Evolutionary conservation across 345 rosid genomes (phyloP), one percentile per base, ranked within the genome.

Genomic region (Linum lewisii): DNA sequence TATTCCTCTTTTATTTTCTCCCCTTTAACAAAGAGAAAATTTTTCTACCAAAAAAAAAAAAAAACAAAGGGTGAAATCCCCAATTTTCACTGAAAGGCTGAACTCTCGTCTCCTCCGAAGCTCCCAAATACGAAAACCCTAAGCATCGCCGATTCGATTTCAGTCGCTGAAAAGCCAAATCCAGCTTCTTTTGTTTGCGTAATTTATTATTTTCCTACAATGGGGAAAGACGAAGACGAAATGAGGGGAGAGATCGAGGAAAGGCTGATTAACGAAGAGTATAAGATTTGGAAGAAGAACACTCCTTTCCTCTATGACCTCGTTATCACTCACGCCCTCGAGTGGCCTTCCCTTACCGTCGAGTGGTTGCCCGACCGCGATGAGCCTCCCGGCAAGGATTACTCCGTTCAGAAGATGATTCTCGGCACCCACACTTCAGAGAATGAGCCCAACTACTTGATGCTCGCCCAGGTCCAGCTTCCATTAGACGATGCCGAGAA

Each of bases 251-350:
- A 93, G 79, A 81, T 89, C 16, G 99, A 93, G 75, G 99, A 93
- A 77, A 53, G 97, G 29, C 75, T 89, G 54, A 84, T 93, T 71
- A 93, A 87, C 65, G 96, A 93, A 74, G 99, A 89, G 71, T 93
- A 93, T 84, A 89, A 93, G 83, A 89, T 89, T 59, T 93, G 97
- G 99, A 93, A 89, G 79, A 93, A 93, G 81, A 93, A 93, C 78
- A 93, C 99, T 22, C 99, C 97, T 7, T 93, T 93, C 72, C 86
- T 93, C 16, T 93, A 93, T 73, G 97, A 93, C 74, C 85, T 93
- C 34, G 95, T 93, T 59, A 89, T 93, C 36, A 89, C 97, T 44
- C 97, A 93, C 55, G 99, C 99, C 67, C 85, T 93, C 19, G 97
- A 93, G 60, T 93, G 97, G 99, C 99, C 99, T 4, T 93, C 97